phyloP scores from a whole-genome alignment of 306 rosid genomes.

The Vicia sativa region DNA sequence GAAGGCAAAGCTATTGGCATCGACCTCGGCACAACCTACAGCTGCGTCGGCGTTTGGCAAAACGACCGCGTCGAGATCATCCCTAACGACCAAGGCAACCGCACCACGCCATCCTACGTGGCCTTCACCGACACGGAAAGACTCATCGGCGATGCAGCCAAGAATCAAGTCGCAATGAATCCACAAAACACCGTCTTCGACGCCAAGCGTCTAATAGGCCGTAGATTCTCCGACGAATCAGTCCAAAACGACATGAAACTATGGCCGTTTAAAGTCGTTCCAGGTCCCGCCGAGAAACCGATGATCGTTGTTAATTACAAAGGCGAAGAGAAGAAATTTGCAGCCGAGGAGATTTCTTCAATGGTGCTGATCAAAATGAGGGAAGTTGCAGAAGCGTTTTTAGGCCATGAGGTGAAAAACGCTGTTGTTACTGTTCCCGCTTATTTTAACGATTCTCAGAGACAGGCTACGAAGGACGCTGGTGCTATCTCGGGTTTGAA shows the following conservation, averaged over 20 bases:
- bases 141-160: slow-evolving; percentile 83
- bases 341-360: slow-evolving; percentile 75
- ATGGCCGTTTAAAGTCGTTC: slow-evolving; percentile 76
- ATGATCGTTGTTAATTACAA: slow-evolving; percentile 68
- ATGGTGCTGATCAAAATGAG: slow-evolving; percentile 77
- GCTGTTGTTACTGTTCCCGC: slow-evolving; percentile 83
- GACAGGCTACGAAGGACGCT: slow-evolving; percentile 88
- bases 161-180: slow-evolving; percentile 89
- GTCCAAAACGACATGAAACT: slow-evolving; percentile 81
- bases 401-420: slow-evolving; percentile 62
- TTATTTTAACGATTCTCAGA: slow-evolving; percentile 82
- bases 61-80: slow-evolving; percentile 88
- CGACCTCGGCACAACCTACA: slow-evolving; percentile 89
- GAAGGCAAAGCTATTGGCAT: slow-evolving; percentile 91
- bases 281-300: slow-evolving; percentile 74
- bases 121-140: slow-evolving; percentile 91
- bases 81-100: slow-evolving; percentile 87
- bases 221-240: slow-evolving; percentile 58
- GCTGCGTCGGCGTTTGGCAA: slow-evolving; percentile 84
- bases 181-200: slow-evolving; percentile 82
- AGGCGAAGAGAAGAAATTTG: slow-evolving; percentile 68
- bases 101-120: slow-evolving; percentile 85
- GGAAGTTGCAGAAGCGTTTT: slow-evolving; percentile 66
- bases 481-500: slow-evolving; percentile 68
- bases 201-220: slow-evolving; percentile 80